phyloP scores from a whole-genome alignment of 441 rosid genomes.

The Erodium texanum region DNA sequence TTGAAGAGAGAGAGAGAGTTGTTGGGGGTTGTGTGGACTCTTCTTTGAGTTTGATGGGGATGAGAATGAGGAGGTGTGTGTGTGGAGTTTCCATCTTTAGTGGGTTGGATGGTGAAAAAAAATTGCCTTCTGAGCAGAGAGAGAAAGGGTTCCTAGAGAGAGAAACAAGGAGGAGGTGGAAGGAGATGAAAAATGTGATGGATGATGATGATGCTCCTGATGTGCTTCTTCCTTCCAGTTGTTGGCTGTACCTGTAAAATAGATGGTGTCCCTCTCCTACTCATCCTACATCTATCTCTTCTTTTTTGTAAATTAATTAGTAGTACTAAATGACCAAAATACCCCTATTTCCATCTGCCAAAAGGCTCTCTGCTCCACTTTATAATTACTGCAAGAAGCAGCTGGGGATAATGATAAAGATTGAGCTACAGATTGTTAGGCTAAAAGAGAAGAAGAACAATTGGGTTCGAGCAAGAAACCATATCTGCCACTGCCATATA shows the following conservation, averaged over 20 bases:
- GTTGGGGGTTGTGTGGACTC: conserved; percentile 27
- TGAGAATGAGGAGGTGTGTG: no score
- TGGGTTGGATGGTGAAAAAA: conserved; percentile 8
- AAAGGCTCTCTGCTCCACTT: background rate
- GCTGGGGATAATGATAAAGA: no score
- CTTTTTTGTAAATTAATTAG: no score
- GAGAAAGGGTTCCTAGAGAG: background rate
- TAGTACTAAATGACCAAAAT: background rate
- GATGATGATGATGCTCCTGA: background rate
- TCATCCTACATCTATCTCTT: no score
- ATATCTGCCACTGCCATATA: no score
- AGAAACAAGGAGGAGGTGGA: background rate
- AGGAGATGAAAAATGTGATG: background rate
- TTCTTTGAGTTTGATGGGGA: conserved; percentile 14
- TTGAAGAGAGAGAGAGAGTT: conserved; percentile 24
- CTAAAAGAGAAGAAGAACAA: no score
- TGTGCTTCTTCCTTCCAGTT: background rate
- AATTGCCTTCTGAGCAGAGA: background rate
- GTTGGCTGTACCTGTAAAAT: background rate
- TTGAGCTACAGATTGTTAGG: no score
- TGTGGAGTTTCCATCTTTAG: conserved; percentile 26
- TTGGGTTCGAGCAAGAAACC: no score
- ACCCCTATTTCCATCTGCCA: background rate
- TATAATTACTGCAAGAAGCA: background rate
- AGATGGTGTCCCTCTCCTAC: no score